Conservation (phyloP, 352 stramenopile species). For the Thalassiosira mediterranea region DNA sequence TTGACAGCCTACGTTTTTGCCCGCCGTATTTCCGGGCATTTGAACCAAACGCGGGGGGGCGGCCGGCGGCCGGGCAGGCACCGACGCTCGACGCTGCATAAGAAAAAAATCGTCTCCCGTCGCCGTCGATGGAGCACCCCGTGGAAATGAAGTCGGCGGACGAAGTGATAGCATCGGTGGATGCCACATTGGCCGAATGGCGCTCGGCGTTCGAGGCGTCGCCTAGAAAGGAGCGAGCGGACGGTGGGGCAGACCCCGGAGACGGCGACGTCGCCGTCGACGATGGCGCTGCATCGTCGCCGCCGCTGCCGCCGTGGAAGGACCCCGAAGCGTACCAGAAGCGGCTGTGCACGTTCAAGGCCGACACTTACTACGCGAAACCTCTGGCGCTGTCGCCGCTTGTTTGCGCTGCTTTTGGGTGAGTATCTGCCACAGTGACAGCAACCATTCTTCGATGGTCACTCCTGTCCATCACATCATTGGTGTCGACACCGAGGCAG, state of each 20-base stretch:
- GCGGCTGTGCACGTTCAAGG: conserved; percentile 58
- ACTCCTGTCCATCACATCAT: too few species aligned
- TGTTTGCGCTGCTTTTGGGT: conserved; percentile 72
- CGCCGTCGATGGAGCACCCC: too few species aligned
- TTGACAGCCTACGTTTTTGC: too few species aligned
- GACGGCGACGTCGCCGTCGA: neutral
- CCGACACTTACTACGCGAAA: conserved; percentile 70
- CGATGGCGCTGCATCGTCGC: too few species aligned
- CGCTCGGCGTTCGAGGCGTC: conserved; percentile 14
- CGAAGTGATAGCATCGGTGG: conserved; percentile 35
- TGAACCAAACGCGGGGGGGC: too few species aligned
- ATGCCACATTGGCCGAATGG: conserved; percentile 31
- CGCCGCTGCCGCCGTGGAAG: conserved; percentile 6
- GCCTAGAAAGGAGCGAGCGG: neutral
- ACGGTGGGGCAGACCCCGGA: neutral
- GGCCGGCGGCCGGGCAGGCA: too few species aligned
- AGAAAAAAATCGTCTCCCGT: too few species aligned
- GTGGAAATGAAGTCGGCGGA: conserved; percentile 16
- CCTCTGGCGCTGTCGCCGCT: conserved; percentile 65
- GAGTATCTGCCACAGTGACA: conserved; percentile 45
- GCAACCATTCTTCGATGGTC: neutral
- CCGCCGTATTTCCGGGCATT: too few species aligned
- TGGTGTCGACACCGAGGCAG: neutral
- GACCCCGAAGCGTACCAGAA: conserved; percentile 39
- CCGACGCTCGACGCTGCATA: too few species aligned